phyloP scores from a whole-genome alignment of 257 asterid genomes.

The Perilla frutescens region DNA sequence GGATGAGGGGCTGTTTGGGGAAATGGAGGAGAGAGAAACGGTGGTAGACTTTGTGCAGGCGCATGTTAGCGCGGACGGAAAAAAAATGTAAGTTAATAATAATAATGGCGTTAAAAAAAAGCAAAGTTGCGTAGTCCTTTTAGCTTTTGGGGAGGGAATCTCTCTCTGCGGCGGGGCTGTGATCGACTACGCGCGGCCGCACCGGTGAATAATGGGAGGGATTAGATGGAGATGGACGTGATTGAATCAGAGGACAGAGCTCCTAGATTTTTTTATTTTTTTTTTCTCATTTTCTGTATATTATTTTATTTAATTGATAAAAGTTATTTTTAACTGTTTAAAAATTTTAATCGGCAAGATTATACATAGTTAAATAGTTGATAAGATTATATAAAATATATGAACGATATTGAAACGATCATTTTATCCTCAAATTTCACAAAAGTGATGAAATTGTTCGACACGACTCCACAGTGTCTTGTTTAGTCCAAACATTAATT shows the following conservation, averaged over 20 bases:
- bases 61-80: slow-evolving; percentile 48
- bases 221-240: slow-evolving; percentile 15
- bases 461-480: no score
- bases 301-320: no score
- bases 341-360: no score
- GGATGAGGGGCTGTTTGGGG: slow-evolving; percentile 46
- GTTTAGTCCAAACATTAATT: no score
- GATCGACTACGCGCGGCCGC: slow-evolving; percentile 49
- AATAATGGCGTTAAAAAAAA: slow-evolving; percentile 42
- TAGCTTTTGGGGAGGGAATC: slow-evolving; percentile 35
- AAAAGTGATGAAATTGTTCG: no score
- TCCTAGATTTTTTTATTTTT: background rate
- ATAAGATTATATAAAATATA: no score
- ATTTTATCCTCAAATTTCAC: no score
- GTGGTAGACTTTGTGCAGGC: slow-evolving; percentile 65
- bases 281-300: background rate
- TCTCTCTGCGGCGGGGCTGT: slow-evolving; percentile 33
- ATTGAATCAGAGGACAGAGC: background rate
- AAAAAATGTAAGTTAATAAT: background rate
- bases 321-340: no score
- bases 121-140: slow-evolving; percentile 16
- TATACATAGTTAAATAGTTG: no score
- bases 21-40: slow-evolving; percentile 50
- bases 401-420: no score
- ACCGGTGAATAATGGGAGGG: background rate